Evolutionary conservation across 306 rosid species (phyloP).

Genomic region (Lupinus albus): DNA sequence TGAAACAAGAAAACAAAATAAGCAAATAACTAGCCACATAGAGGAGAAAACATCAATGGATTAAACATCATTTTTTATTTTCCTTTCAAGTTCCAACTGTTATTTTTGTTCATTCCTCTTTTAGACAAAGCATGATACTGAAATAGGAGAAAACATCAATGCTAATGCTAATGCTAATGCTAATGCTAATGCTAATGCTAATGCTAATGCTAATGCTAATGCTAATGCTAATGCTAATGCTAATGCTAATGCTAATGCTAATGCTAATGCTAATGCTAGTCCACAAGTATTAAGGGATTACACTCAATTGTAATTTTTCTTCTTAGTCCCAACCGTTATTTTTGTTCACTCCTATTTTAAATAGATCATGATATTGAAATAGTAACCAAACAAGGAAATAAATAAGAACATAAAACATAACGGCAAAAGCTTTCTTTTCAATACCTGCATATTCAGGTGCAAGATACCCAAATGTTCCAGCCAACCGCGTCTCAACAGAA

Average conservation of each 20-base stretch:
- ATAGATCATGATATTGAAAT: background rate
- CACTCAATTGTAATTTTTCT: constrained; percentile 4
- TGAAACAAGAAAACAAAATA: background rate
- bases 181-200: too few relatives aligned
- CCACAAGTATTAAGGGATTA: background rate
- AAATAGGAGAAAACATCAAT: too few relatives aligned
- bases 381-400: background rate
- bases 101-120: too few relatives aligned
- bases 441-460: constrained; percentile 95
- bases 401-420: background rate
- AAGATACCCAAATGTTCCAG: constrained; percentile 87
- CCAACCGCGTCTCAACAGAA: constrained; percentile 80
- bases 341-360: background rate
- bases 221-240: too few relatives aligned
- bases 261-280: too few relatives aligned
- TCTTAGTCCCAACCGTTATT: background rate
- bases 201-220: too few relatives aligned
- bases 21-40: background rate
- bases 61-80: too few relatives aligned
- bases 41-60: too few relatives aligned
- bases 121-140: too few relatives aligned
- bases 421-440: constrained; percentile 31
- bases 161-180: too few relatives aligned
- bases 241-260: too few relatives aligned
- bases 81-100: too few relatives aligned